Evolutionary conservation across 2,329 filamentous ascomycete species (phyloP).

Genomic region (Phialophora macrospora): DNA sequence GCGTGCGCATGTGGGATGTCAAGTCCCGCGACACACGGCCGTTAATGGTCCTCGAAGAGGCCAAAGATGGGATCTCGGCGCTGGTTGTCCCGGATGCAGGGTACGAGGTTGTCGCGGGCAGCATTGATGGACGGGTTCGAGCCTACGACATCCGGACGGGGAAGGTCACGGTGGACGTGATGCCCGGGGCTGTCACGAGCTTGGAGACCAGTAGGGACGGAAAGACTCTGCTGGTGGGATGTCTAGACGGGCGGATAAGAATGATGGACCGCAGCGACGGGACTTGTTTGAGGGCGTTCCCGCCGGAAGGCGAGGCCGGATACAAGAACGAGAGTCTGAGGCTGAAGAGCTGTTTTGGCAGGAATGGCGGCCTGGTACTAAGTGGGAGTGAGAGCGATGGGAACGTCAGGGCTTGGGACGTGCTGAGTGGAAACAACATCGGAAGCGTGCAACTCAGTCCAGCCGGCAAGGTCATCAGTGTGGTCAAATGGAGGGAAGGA

Average conservation of each 20-base stretch:
- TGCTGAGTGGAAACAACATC: slow-evolving; percentile 67
- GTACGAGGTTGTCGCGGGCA: slow-evolving; percentile 67
- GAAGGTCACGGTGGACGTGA: slow-evolving; percentile 69
- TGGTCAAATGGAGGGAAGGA: slow-evolving; percentile 38
- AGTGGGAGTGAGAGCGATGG: slow-evolving; percentile 80
- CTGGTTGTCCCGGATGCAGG: slow-evolving; percentile 28
- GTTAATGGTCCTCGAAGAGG: slow-evolving; percentile 74
- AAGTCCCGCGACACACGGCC: slow-evolving; percentile 63
- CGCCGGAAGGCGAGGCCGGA: slow-evolving; percentile 47
- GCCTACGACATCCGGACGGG: slow-evolving; percentile 84
- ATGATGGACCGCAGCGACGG: slow-evolving; percentile 81
- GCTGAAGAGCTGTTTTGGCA: slow-evolving; percentile 76
- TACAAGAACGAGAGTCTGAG: slow-evolving; percentile 71
- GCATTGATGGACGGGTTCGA: slow-evolving; percentile 82
- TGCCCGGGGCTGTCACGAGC: slow-evolving; percentile 73
- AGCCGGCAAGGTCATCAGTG: slow-evolving; percentile 36
- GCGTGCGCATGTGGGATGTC: slow-evolving; percentile 76
- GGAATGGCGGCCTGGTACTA: slow-evolving; percentile 76
- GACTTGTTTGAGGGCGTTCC: slow-evolving; percentile 72
- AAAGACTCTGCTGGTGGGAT: slow-evolving; percentile 73
- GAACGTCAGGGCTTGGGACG: slow-evolving; percentile 79
- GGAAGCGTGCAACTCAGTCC: slow-evolving; percentile 34
- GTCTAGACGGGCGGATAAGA: slow-evolving; percentile 75
- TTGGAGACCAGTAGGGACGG: slow-evolving; percentile 72
- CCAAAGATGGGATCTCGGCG: slow-evolving; percentile 63